phyloP scores from a whole-genome alignment of 331 rosid genomes.

The Cydonia oblonga region DNA sequence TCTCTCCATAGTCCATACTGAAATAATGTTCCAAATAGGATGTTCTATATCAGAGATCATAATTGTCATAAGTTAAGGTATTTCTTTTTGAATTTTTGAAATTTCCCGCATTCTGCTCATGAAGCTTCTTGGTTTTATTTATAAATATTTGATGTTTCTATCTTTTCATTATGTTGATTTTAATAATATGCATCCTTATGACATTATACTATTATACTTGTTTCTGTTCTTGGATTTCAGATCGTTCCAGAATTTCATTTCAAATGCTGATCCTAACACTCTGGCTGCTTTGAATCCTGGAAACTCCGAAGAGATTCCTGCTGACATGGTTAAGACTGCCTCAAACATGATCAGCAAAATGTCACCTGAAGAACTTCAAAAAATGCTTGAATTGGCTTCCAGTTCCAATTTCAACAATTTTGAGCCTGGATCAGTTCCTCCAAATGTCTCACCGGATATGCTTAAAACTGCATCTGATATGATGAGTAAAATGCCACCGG shows the following conservation, averaged over 20 bases:
- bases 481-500: slow-evolving; percentile 74
- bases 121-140: background rate
- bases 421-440: slow-evolving; percentile 44
- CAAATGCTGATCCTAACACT: slow-evolving; percentile 61
- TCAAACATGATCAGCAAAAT: slow-evolving; percentile 72
- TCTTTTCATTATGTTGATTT: background rate
- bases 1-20: background rate
- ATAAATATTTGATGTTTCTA: background rate
- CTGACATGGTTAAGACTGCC: slow-evolving; percentile 76
- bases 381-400: slow-evolving; percentile 73
- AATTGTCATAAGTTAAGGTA: background rate
- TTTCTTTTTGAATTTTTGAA: background rate
- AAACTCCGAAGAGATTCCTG: slow-evolving; percentile 51
- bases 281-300: slow-evolving; percentile 58
- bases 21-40: background rate
- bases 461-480: slow-evolving; percentile 75
- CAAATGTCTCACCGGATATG: slow-evolving; percentile 71
- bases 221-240: slow-evolving; percentile 23
- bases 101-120: background rate
- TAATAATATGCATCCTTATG: background rate
- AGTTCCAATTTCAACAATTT: slow-evolving; percentile 22
- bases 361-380: slow-evolving; percentile 79
- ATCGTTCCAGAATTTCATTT: slow-evolving; percentile 70
- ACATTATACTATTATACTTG: background rate
- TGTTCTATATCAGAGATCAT: background rate